Evolutionary conservation across 2,329 filamentous ascomycete genomes (phyloP), one percentile per base, ranked within the genome.

Genomic region (Chrysoporthe puriensis): DNA sequence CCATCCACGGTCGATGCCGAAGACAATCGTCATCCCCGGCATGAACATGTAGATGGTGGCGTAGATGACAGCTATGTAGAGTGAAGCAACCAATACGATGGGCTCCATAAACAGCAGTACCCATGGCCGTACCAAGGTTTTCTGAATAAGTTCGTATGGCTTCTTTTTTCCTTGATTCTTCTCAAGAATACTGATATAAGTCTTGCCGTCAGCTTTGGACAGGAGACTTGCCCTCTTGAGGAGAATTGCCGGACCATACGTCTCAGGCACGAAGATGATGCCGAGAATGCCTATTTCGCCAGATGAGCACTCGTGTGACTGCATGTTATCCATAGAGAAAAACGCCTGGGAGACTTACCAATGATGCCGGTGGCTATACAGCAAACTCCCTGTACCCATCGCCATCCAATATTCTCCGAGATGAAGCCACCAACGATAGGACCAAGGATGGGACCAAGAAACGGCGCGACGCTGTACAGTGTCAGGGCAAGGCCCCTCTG

Each of bases 101-200:
- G 89, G 89, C 72, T 91, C 89, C 63, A 78, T 78, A 79, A 91
- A 87, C 1, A 92, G 81, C 5, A 92, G 79, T 50, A 88, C 77
- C 87, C 86, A 90, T 0, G 90, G 90, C 1, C 90, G 83, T 57
- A 83, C 78, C 32, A 91, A 79, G 4, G 86, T 84, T 3, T 84
- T 82, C 63, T 82, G 82, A 73, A 90, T 84, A 50, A 85, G 82
- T 62, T 82, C 76, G 2, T 0, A 44, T 1, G 57, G 56, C 57
- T 62, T 56, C n/a, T 86, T 86, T 52, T 54, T 16, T 46, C 59
- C 16, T 62, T 66, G 48, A 36, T 52, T n/a, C 44, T 62, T 9
- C 54, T 50, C 57, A 62, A 56, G 50, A 34, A 50, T 1, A 54
- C 40, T 46, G 26, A 0, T 86, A 9, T 62, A 66, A 36, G 43